phyloP scores from a whole-genome alignment of 2,329 filamentous ascomycete species.

The Neoascochyta sp. region DNA sequence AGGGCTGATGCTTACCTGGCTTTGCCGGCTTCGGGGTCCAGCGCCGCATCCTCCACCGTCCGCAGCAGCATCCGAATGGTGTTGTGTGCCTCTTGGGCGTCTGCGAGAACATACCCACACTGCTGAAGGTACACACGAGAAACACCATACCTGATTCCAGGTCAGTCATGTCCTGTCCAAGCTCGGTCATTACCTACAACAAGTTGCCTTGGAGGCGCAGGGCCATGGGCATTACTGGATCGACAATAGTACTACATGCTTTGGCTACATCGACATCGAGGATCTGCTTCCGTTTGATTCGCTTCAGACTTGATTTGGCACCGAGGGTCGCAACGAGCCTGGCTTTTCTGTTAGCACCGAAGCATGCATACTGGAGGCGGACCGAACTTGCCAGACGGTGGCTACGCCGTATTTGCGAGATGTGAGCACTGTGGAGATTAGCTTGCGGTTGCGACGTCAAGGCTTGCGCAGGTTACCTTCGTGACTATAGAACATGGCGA shows the following conservation, averaged over 20 bases:
- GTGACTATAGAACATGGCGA: slow-evolving; percentile 87
- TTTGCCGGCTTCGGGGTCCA: slow-evolving; percentile 69
- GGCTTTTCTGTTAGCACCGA: slow-evolving; percentile 19
- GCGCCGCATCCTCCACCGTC: slow-evolving; percentile 53
- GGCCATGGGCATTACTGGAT: slow-evolving; percentile 82
- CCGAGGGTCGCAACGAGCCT: slow-evolving; percentile 93
- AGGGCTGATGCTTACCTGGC: slow-evolving; percentile 57
- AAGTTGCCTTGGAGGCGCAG: slow-evolving; percentile 85
- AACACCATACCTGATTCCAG: slow-evolving; percentile 56
- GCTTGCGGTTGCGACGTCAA: slow-evolving; percentile 5
- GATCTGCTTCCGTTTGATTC: slow-evolving; percentile 80
- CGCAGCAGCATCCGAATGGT: slow-evolving; percentile 68
- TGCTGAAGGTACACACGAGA: slow-evolving; percentile 84
- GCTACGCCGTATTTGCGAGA: slow-evolving; percentile 86
- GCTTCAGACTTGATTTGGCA: slow-evolving; percentile 64
- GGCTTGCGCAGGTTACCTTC: slow-evolving; percentile 61
- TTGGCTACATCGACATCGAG: slow-evolving; percentile 81
- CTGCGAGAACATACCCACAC: slow-evolving; percentile 77
- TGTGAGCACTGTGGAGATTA: slow-evolving; percentile 61
- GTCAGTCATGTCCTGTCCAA: slow-evolving; percentile 9
- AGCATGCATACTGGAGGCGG: slow-evolving; percentile 1
- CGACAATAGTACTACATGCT: slow-evolving; percentile 83
- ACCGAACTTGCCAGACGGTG: slow-evolving; percentile 73
- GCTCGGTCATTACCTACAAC: slow-evolving; percentile 51
- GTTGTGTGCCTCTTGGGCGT: slow-evolving; percentile 70